Base-by-base conservation (phyloP, 2,329 filamentous ascomycete species). In the Aspergillus cejpii region DNA sequence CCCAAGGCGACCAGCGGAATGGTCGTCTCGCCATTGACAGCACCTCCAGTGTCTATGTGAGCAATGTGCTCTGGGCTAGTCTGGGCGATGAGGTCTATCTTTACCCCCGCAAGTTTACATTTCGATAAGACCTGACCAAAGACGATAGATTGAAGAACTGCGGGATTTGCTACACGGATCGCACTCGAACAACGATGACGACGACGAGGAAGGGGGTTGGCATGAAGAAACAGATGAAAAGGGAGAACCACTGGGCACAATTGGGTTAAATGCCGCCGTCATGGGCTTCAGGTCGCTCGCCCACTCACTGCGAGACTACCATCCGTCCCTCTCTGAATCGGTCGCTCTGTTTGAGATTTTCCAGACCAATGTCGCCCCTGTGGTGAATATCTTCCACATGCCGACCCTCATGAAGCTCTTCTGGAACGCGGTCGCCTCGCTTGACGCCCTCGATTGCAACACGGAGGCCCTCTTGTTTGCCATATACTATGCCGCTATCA, bases 11-110 rank as follows among this genome's bases (percentile, higher is more conserved):
- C 20, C 34, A 63, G 36, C 65, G 76, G 39, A 76, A 81, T 55
- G 79, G 79, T 12, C 67, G 78, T 20, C 62, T 83, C 42, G 75
- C 81, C 1, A 73, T 82, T 39, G 77, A 78, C 50, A 76, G 80
- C 48, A 77, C 76, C 20, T 71, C 72, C 52, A 81, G 76, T 54
- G 68, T 77, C 46, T 82, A 83, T 58, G 75, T 82, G 54, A 81
- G 78, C 59, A 81, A 77, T 56, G 74, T 74, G 17, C 79, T 81
- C 50, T 81, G 78, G 77, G 75, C 77, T 3, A 78, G 71, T 51
- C 64, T 83, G 50, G 78, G 76, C 44, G 77, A 78, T 42, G 77
- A 80, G 66, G 73, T 75, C 4, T 28, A 28, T 10, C n/a, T n/a
- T n/a, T n/a, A n/a, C n/a, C n/a, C n/a, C n/a, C n/a, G n/a, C 5